Base-by-base conservation (phyloP, 176 grass and related monocot genomes). In the Oryza meyeriana region DNA sequence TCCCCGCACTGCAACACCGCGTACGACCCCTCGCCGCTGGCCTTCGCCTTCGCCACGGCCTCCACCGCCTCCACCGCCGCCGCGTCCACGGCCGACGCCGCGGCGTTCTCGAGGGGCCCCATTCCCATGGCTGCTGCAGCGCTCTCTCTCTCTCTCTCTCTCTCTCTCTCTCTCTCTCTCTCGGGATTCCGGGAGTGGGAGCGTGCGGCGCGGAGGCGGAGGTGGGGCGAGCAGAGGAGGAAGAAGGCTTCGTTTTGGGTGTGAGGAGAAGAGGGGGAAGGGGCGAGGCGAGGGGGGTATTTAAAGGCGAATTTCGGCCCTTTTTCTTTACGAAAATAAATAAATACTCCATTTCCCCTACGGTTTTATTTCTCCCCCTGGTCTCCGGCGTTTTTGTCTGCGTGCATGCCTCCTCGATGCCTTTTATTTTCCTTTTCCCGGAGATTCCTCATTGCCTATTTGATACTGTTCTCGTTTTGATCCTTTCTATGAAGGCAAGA, bases 1-100 rank as follows among this genome's bases (percentile, higher is more conserved):
- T 94, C 95, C 2, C 92, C 95, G 86, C 95, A 98, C 75, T 94
- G 86, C 71, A 98, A 73, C 62, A 98, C 55, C 31, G 87, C 95
- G 78, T 88, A 98, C 45, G 72, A 85, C 68, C 58, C 2, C 27
- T 29, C 3, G 10, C 50, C 0, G 3, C 65, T 47, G 3, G 22
- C 29, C 12, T 11, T 2, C 17, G 14, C 12, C 14, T 0, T 24
- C 5, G n/a, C 41, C 27, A 33, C 42, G 30, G 42, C 72, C 30
- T 35, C 81, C 16, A 65, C 27, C 16, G 59, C 44, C 38, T 39
- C 35, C 35, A 5, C 38, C 16, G 42, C 57, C 11, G 66, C 40
- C 34, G 41, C 25, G n/a, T 24, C 71, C 9, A 17, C 64, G 41
- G 3, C 39, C 11, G 85, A 66, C 42, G 42, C 42, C 2, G 48